Conservation (phyloP, 2,329 filamentous ascomycete genomes). For the Chaetothyriales sp. region DNA sequence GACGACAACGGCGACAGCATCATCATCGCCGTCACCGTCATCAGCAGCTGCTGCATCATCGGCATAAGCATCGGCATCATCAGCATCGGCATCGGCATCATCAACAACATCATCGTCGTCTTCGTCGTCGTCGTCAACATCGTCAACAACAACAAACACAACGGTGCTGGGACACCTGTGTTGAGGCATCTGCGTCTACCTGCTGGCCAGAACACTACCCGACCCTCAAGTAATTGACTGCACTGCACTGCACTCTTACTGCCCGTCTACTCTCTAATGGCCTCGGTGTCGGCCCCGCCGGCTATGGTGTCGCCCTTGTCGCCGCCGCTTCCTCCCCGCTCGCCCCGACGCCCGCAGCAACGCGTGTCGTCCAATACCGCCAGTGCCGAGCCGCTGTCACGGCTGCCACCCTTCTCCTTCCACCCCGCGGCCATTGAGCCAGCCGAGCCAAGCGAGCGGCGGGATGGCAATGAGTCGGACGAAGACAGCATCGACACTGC, state of each 20-base stretch:
- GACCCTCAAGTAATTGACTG: not conserved
- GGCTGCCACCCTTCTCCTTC: slow-evolving; percentile 15
- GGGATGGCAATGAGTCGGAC: slow-evolving; percentile 3
- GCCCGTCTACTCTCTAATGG: slow-evolving; percentile 41
- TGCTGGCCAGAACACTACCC: slow-evolving; percentile 11
- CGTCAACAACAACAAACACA: slow-evolving; percentile 1
- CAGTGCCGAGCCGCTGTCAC: slow-evolving; percentile 12
- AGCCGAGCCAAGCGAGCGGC: not conserved
- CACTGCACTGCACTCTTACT: slow-evolving; percentile 10
- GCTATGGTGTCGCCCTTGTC: slow-evolving; percentile 5
- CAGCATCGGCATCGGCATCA: too few species aligned
- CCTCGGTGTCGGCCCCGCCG: slow-evolving; percentile 14
- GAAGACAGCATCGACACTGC: slow-evolving; percentile 4
- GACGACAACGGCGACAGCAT: too few species aligned
- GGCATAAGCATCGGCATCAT: too few species aligned
- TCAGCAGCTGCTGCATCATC: too few species aligned
- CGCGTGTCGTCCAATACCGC: slow-evolving; percentile 13
- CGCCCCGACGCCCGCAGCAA: slow-evolving; percentile 8
- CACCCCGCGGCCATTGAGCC: slow-evolving; percentile 7
- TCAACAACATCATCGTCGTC: too few species aligned
- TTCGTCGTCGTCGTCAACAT: too few species aligned
- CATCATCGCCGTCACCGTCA: too few species aligned
- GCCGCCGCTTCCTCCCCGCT: slow-evolving; percentile 5
- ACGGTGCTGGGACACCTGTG: slow-evolving; percentile 13
- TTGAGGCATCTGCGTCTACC: slow-evolving; percentile 6